These are phyloP conservation scores for Ilyonectria sp. DNA, from an alignment of 2,329 filamentous ascomycete genomes.

Conservation along the genomic window DNA sequence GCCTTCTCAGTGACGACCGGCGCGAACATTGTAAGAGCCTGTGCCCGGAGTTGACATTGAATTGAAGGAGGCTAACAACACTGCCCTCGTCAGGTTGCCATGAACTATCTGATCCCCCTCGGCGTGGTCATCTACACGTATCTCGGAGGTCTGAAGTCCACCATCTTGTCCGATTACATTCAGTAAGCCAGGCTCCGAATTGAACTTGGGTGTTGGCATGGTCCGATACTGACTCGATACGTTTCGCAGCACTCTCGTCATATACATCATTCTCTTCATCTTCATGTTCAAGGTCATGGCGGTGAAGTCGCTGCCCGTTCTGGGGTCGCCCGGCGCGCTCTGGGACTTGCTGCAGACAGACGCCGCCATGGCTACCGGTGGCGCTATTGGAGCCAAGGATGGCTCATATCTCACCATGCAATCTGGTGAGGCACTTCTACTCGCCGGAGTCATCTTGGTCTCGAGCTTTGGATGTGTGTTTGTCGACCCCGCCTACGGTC, in stretches of 20 bases:
- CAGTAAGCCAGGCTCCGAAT: slow-evolving; percentile 1
- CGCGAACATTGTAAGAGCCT: background rate
- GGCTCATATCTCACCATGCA: slow-evolving; percentile 1
- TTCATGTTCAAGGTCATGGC: slow-evolving; percentile 4
- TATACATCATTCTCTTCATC: slow-evolving; percentile 6
- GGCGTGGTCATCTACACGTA: background rate
- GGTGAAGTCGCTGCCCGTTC: slow-evolving; percentile 2
- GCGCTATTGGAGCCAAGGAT: background rate
- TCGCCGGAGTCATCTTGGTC: background rate
- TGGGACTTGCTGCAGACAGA: slow-evolving; percentile 5
- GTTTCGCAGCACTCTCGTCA: background rate
- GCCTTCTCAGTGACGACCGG: background rate
- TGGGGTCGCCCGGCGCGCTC: slow-evolving; percentile 2
- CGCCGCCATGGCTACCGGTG: slow-evolving; percentile 1
- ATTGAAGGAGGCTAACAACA: background rate
- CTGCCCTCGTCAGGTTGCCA: background rate
- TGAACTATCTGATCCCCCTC: background rate
- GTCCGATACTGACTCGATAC: background rate
- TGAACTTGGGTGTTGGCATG: background rate
- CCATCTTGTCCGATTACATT: slow-evolving; percentile 59
- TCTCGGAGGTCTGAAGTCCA: background rate
- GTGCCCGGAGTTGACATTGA: background rate
- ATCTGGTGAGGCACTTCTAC: background rate
- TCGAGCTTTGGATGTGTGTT: slow-evolving; percentile 15
- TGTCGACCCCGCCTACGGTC: slow-evolving; percentile 88